These are phyloP conservation scores for Chalaropsis ovoidea DNA, from an alignment of 2,329 filamentous ascomycete species.

Conservation along the genomic window DNA sequence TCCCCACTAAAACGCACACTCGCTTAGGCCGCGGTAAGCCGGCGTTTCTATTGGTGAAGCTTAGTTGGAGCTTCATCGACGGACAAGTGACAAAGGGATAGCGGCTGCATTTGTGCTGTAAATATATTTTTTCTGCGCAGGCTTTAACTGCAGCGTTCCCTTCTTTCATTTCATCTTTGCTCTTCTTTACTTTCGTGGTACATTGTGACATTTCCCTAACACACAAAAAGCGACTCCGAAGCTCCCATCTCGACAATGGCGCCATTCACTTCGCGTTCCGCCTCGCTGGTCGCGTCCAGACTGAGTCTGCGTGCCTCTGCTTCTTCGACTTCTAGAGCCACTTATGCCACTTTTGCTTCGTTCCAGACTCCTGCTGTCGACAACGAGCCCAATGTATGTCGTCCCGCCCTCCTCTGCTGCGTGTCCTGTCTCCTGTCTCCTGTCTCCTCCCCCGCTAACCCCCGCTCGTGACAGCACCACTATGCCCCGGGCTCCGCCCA, in stretches of 20 bases:
- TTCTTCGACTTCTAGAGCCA: constrained; percentile 10
- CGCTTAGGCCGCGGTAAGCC: constrained; percentile 31
- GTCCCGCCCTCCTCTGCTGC: background rate
- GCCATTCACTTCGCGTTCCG: constrained; percentile 20
- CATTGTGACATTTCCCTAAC: background rate
- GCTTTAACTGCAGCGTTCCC: too few species aligned
- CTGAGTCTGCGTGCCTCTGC: constrained; percentile 15
- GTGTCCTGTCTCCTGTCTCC: constrained; percentile 1
- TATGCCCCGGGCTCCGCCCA: constrained; percentile 77
- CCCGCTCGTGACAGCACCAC: constrained; percentile 54
- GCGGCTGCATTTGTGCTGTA: background rate
- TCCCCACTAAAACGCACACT: constrained; percentile 7
- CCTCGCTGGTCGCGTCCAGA: constrained; percentile 21
- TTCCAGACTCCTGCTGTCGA: constrained; percentile 80
- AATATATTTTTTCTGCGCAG: background rate
- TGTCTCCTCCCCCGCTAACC: constrained; percentile 12
- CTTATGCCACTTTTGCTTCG: constrained; percentile 55
- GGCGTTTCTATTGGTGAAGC: constrained; percentile 21
- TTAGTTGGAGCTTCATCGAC: background rate
- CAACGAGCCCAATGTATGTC: constrained; percentile 90
- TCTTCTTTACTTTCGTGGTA: background rate
- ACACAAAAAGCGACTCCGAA: background rate
- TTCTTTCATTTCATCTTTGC: background rate
- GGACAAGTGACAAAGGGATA: constrained; percentile 18
- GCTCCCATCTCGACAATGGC: constrained; percentile 16